Percentiles rank a stretch among this genome's conserved stretches.
These are phyloP conservation scores for Batrachochytrium dendrobatidis DNA, from an alignment of 371 early-diverging fungal genomes.

Conservation along the genomic window DNA sequence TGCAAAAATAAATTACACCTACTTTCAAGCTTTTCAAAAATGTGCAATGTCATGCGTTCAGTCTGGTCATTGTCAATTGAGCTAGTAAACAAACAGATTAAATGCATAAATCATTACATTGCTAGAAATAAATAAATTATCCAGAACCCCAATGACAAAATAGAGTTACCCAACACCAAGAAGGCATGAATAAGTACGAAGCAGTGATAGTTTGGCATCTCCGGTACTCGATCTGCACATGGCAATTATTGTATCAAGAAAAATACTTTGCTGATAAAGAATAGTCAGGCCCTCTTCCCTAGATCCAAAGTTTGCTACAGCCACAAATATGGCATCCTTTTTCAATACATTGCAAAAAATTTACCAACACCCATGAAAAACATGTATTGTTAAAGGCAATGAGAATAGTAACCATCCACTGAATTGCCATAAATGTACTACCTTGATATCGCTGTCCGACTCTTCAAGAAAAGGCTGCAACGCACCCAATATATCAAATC, in stretches of 20 bases:
- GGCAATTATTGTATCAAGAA: not conserved
- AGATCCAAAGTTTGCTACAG: not conserved
- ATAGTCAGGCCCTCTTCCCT: not conserved
- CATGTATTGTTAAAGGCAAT: no score
- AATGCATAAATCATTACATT: no score
- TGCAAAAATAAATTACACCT: no score
- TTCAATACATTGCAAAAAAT: not conserved
- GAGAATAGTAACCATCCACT: no score
- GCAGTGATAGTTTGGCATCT: no score
- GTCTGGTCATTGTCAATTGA: not conserved
- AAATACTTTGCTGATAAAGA: not conserved
- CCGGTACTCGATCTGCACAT: not conserved
- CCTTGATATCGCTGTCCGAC: not conserved
- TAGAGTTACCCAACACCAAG: not conserved
- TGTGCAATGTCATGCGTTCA: constrained; percentile 1
- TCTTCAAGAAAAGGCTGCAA: not conserved
- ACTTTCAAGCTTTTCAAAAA: not conserved
- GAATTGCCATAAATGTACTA: constrained; percentile 1
- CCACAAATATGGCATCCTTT: not conserved
- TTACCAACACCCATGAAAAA: not conserved
- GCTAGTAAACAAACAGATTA: no score
- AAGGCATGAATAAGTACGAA: not conserved
- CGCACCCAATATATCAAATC: not conserved
- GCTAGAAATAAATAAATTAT: no score
- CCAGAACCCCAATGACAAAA: no score